Evolutionary conservation across 1,284 basidiomycete species (phyloP).

Genomic region (Trichosporon coremiiforme): DNA sequence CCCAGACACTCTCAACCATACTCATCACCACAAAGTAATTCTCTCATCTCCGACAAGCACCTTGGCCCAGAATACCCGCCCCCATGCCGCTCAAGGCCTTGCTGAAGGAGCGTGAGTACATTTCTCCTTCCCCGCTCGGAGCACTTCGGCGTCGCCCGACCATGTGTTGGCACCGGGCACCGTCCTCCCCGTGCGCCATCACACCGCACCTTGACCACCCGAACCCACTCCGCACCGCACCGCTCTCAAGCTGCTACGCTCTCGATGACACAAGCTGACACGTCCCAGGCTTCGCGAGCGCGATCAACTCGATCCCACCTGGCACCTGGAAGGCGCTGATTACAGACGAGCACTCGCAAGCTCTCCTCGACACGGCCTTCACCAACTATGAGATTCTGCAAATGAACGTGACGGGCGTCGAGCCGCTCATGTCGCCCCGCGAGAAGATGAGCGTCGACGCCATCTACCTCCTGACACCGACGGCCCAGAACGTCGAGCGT

Average conservation of each 20-base stretch:
- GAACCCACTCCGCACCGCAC: neutral
- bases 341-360: slow-evolving; percentile 88
- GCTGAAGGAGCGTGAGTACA: slow-evolving; percentile 52
- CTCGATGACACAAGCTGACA: slow-evolving; percentile 1
- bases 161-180: neutral
- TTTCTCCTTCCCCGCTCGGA: neutral
- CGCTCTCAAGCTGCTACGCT: neutral
- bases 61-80: slow-evolving; percentile 8
- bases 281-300: slow-evolving; percentile 51
- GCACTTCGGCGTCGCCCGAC: neutral
- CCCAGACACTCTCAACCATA: neutral
- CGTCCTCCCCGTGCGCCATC: neutral
- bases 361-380: slow-evolving; percentile 79
- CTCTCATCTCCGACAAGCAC: neutral
- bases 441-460: slow-evolving; percentile 60
- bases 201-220: neutral
- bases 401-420: slow-evolving; percentile 79
- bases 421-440: slow-evolving; percentile 60
- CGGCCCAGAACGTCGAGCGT: slow-evolving; percentile 87
- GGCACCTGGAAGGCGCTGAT: slow-evolving; percentile 95
- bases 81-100: slow-evolving; percentile 52
- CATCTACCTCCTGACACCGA: slow-evolving; percentile 92
- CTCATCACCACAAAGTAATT: slow-evolving; percentile 16
- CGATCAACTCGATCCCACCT: slow-evolving; percentile 67
- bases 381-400: slow-evolving; percentile 91